Evolutionary conservation across 108 stramenopile species (phyloP).

Genomic region (Halocafeteria seosinensis): DNA sequence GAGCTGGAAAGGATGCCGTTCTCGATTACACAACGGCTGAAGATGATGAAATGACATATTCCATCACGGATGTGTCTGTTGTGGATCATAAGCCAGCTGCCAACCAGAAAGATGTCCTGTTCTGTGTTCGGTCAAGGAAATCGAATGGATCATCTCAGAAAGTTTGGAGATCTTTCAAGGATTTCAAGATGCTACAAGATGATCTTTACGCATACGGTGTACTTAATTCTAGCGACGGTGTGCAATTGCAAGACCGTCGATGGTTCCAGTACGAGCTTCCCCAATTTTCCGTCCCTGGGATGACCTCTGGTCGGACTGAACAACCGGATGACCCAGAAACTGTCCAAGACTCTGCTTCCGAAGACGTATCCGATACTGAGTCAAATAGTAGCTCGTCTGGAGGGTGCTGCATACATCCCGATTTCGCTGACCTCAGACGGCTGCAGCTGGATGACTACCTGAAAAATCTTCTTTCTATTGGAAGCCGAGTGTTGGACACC

Average conservation of each 20-base stretch:
- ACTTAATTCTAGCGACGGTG: not conserved
- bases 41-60: no score
- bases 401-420: no score
- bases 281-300: no score
- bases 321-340: not conserved
- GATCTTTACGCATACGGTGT: not conserved
- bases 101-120: no score
- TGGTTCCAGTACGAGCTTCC: not conserved
- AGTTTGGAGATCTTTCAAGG: not conserved
- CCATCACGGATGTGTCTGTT: no score
- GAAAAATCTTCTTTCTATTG: not conserved
- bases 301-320: not conserved
- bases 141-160: no score
- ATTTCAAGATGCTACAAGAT: not conserved
- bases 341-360: not conserved
- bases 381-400: no score
- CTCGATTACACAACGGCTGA: no score
- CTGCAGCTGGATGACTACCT: not conserved
- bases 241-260: not conserved
- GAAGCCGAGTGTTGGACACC: not conserved
- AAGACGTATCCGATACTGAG: not conserved
- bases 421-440: not conserved
- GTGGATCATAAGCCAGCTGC: no score
- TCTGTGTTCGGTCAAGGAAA: no score
- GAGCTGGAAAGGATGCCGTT: no score